These are phyloP conservation scores for Russula abietina DNA, from an alignment of 768 basidiomycete species.

Conservation along the genomic window DNA sequence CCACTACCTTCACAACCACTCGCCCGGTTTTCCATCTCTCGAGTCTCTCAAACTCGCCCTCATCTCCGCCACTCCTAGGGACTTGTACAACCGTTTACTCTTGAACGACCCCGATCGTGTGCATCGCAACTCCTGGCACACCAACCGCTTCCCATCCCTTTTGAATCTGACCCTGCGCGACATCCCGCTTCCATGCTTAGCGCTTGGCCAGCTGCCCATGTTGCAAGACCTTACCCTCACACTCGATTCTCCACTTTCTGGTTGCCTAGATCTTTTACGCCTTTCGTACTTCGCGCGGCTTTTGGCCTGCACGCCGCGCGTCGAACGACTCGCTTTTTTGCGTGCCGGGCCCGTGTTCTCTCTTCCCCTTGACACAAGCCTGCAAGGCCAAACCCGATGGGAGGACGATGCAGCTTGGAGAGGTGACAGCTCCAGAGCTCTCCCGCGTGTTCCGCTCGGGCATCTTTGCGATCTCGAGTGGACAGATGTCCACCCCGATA, in stretches of 20 bases:
- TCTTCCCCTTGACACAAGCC: constrained; percentile 1
- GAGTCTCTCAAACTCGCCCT: constrained; percentile 15
- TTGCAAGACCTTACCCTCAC: constrained; percentile 20
- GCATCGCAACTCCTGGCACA: constrained; percentile 6
- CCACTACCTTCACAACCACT: constrained; percentile 5
- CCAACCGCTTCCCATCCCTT: constrained; percentile 16
- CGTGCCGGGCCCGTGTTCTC: constrained; percentile 16
- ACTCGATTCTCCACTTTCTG: background rate
- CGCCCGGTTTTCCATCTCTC: constrained; percentile 1
- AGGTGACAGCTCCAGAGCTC: background rate
- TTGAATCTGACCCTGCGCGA: constrained; percentile 13
- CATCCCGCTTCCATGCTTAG: constrained; percentile 13
- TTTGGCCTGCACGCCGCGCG: constrained; percentile 14
- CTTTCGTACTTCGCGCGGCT: constrained; percentile 17
- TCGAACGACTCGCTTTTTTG: constrained; percentile 15
- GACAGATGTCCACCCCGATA: constrained; percentile 17
- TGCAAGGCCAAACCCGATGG: background rate
- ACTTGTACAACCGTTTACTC: constrained; percentile 6
- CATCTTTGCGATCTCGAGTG: constrained; percentile 21
- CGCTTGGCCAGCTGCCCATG: constrained; percentile 12
- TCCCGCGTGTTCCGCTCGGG: constrained; percentile 18
- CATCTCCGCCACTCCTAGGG: background rate
- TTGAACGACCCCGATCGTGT: background rate
- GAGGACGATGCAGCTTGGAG: constrained; percentile 11
- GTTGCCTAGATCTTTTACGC: constrained; percentile 6